phyloP scores from a whole-genome alignment of 257 asterid genomes.

The Solanum medicagineum region DNA sequence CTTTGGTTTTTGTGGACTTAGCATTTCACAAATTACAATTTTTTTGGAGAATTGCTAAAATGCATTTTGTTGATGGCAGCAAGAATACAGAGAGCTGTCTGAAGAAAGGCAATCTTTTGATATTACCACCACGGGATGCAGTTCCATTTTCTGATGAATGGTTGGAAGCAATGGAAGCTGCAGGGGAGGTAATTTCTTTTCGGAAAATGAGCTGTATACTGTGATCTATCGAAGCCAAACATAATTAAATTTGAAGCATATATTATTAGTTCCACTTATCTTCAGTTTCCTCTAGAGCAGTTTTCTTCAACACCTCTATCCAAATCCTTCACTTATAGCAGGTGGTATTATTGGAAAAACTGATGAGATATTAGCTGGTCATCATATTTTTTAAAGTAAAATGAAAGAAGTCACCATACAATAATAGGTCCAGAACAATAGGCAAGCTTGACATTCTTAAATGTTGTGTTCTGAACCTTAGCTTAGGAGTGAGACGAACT shows the following conservation, averaged over 20 bases:
- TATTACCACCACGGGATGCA: conserved; percentile 47
- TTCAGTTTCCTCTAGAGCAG: not conserved
- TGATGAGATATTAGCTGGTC: not conserved
- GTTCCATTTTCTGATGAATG: conserved; percentile 97
- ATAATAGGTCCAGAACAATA: not conserved
- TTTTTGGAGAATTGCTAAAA: not conserved
- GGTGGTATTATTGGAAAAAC: not conserved
- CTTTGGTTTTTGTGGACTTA: not conserved
- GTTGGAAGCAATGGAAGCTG: conserved; percentile 95
- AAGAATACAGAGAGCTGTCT: conserved; percentile 16
- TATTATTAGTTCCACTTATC: not conserved
- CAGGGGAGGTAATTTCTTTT: conserved; percentile 73
- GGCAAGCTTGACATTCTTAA: not conserved
- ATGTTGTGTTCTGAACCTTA: not conserved
- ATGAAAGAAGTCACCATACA: not conserved
- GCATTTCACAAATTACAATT: not conserved
- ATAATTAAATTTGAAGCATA: not conserved
- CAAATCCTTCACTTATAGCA: not conserved
- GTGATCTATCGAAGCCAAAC: not conserved
- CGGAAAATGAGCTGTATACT: not conserved
- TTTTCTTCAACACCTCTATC: not conserved
- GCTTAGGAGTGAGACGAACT: not conserved
- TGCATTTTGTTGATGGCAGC: conserved; percentile 24
- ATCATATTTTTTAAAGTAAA: not conserved
- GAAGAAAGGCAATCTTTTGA: conserved; percentile 9